Percentiles rank a stretch among this genome's conserved stretches.
Conservation (phyloP, 148 eudicot genomes). For the Limonium bicolor region DNA sequence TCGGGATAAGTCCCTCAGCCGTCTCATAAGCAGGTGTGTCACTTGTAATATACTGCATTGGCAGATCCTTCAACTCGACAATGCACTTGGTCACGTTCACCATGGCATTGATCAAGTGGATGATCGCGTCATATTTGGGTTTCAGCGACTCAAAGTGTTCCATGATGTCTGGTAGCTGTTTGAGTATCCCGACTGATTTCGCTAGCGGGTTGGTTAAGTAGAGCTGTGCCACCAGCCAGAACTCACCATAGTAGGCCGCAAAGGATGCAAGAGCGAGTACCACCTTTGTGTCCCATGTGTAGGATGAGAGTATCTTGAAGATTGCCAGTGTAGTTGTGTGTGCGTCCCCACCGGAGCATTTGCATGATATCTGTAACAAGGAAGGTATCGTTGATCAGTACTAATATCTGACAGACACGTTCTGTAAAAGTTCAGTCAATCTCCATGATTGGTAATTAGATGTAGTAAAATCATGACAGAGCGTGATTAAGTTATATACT, state of each 20-base stretch:
- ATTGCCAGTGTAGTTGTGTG: constrained; percentile 40
- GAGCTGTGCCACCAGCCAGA: constrained; percentile 63
- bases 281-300: constrained; percentile 77
- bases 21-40: constrained; percentile 28
- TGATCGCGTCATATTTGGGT: constrained; percentile 46
- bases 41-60: constrained; percentile 27
- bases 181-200: constrained; percentile 48
- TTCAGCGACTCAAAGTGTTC: constrained; percentile 22
- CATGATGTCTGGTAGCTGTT: constrained; percentile 49
- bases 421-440: no score
- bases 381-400: neutral
- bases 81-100: constrained; percentile 55
- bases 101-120: constrained; percentile 29
- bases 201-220: constrained; percentile 51
- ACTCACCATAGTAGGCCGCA: constrained; percentile 65
- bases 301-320: constrained; percentile 41
- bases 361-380: constrained; percentile 39
- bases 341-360: constrained; percentile 43
- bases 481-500: neutral
- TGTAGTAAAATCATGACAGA: neutral
- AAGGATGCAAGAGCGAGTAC: constrained; percentile 56
- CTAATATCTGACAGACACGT: neutral
- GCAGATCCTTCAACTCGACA: constrained; percentile 54
- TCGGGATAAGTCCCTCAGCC: constrained; percentile 37
- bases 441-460: no score